A percentile compares a stretch with the other conserved stretches of the same genome.
Evolutionary conservation across 1,139 yeast genomes (phyloP).

Genomic region (Candida freyschussii): DNA sequence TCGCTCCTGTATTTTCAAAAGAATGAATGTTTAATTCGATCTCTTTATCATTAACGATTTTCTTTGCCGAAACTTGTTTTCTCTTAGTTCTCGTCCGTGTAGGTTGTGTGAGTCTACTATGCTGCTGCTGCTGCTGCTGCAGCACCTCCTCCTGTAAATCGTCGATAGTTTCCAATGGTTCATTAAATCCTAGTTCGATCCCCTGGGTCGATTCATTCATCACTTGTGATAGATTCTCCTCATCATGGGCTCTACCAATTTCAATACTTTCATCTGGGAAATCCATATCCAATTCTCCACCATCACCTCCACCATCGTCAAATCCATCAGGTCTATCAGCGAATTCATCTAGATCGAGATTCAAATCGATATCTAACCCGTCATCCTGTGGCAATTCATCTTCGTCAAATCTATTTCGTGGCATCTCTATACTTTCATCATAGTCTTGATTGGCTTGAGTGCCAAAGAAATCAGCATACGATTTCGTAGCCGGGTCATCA

Average conservation of each 20-base stretch:
- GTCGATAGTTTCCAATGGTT: slow-evolving; percentile 18
- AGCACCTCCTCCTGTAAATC: slow-evolving; percentile 11
- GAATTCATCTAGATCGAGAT: slow-evolving; percentile 28
- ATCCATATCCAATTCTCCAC: slow-evolving; percentile 9
- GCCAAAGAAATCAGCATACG: slow-evolving; percentile 7
- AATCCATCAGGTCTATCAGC: slow-evolving; percentile 9
- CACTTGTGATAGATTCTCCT: slow-evolving; percentile 19
- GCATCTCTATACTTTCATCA: slow-evolving; percentile 56
- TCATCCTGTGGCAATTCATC: slow-evolving; percentile 23
- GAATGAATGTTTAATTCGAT: slow-evolving; percentile 21
- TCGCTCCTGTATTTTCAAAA: slow-evolving; percentile 15
- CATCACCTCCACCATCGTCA: slow-evolving; percentile 4
- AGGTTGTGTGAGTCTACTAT: slow-evolving; percentile 1
- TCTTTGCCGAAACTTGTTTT: slow-evolving; percentile 11
- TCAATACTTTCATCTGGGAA: slow-evolving; percentile 29
- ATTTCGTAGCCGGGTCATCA: slow-evolving; percentile 28
- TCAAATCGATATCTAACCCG: slow-evolving; percentile 31
- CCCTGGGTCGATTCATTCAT: slow-evolving; percentile 9
- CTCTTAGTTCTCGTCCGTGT: slow-evolving; percentile 12
- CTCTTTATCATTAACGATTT: slow-evolving; percentile 18
- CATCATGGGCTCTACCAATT: slow-evolving; percentile 31
- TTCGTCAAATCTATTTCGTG: slow-evolving; percentile 37
- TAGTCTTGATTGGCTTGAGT: slow-evolving; percentile 23
- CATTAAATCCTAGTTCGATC: slow-evolving; percentile 9
- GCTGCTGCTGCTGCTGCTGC: slow-evolving; percentile 1